Percentiles rank a stretch among this genome's conserved stretches.
phyloP scores from a whole-genome alignment of 768 basidiomycete genomes.

The Holtermanniella nyarrowii region DNA sequence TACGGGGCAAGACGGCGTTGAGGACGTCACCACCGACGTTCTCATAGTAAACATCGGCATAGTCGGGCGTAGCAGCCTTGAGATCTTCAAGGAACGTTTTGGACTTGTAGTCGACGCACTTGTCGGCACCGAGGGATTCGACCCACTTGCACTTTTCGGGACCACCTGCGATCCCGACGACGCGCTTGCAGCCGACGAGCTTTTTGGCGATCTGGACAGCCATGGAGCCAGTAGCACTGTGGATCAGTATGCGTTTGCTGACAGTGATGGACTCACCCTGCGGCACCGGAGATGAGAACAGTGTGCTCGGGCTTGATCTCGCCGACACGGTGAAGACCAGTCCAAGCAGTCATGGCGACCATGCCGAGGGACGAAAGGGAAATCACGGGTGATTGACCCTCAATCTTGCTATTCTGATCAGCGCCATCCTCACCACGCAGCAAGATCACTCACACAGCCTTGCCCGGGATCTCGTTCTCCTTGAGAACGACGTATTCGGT shows the following conservation, averaged over 20 bases:
- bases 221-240: conserved; percentile 15
- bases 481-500: conserved; percentile 21
- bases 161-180: conserved; percentile 38
- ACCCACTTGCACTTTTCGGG: conserved; percentile 37
- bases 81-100: conserved; percentile 17
- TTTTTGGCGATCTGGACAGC: conserved; percentile 34
- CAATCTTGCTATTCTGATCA: conserved; percentile 3
- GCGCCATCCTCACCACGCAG: too few relatives aligned
- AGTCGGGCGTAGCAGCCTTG: conserved; percentile 9
- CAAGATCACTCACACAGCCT: conserved; percentile 11
- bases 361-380: conserved; percentile 14
- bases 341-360: conserved; percentile 31
- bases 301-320: conserved; percentile 22
- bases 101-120: conserved; percentile 38
- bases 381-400: conserved; percentile 12
- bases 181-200: conserved; percentile 29
- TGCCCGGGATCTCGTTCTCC: conserved; percentile 5
- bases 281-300: conserved; percentile 35
- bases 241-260: background rate
- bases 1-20: conserved; percentile 11
- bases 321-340: conserved; percentile 19
- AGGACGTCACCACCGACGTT: conserved; percentile 26
- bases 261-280: conserved; percentile 17
- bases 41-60: conserved; percentile 20
- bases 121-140: conserved; percentile 37